Evolutionary conservation across 257 asterid genomes (phyloP).

Genomic region (Penstemon barbatus): DNA sequence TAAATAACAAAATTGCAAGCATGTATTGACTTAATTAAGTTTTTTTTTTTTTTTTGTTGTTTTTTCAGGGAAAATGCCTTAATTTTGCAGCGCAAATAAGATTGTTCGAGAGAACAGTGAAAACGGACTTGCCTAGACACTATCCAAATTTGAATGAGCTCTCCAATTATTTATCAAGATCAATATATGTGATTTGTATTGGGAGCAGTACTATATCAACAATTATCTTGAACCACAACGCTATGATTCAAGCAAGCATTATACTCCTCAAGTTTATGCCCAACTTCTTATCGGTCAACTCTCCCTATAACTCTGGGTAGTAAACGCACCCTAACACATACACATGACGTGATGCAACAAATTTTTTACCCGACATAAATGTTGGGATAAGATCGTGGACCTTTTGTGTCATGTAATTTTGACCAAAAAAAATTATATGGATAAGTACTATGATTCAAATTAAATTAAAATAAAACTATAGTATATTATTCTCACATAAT

Average conservation of each 20-base stretch:
- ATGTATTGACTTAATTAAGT: too few species aligned
- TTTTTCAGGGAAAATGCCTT: conserved; percentile 51
- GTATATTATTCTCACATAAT: too few species aligned
- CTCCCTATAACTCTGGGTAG: conserved; percentile 38
- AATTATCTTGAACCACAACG: conserved; percentile 31
- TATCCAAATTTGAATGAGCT: conserved; percentile 19
- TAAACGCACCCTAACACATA: background rate
- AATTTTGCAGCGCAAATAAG: conserved; percentile 39
- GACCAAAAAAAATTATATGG: too few species aligned
- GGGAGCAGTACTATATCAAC: too few species aligned
- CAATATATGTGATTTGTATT: too few species aligned
- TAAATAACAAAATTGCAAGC: too few species aligned
- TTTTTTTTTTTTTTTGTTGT: background rate
- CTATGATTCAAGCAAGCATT: conserved; percentile 23
- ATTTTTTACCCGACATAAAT: too few species aligned
- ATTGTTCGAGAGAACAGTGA: conserved; percentile 28
- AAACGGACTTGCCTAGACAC: conserved; percentile 23
- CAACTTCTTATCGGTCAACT: conserved; percentile 30
- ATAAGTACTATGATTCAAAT: too few species aligned
- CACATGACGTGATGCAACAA: background rate
- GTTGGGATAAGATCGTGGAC: too few species aligned
- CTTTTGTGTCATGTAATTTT: too few species aligned
- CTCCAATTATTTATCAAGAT: conserved; percentile 35
- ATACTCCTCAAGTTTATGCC: conserved; percentile 33
- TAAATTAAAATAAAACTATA: too few species aligned